phyloP scores from a whole-genome alignment of 768 basidiomycete genomes.

The Hortiboletus campestris region DNA sequence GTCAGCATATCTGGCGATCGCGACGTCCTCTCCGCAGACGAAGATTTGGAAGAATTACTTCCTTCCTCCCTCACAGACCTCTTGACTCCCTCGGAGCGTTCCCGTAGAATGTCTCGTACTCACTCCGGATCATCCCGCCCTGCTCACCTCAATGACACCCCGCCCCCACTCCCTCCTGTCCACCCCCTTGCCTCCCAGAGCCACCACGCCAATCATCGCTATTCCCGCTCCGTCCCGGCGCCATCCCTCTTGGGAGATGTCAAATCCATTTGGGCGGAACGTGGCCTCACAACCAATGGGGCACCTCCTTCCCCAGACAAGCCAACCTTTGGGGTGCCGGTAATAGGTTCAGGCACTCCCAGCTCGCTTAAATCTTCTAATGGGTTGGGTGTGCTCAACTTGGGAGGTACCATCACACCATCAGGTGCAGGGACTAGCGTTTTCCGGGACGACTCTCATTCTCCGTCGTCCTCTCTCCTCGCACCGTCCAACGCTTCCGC shows the following conservation, averaged over 20 bases:
- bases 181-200: slow-evolving; percentile 5
- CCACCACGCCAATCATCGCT: slow-evolving; percentile 51
- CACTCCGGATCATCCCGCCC: slow-evolving; percentile 43
- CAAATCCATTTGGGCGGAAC: slow-evolving; percentile 79
- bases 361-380: slow-evolving; percentile 51
- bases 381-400: slow-evolving; percentile 31
- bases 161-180: slow-evolving; percentile 18
- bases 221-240: slow-evolving; percentile 81
- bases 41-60: slow-evolving; percentile 84
- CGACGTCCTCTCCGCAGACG: slow-evolving; percentile 46
- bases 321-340: slow-evolving; percentile 20
- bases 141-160: slow-evolving; percentile 19
- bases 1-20: slow-evolving; percentile 39
- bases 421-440: slow-evolving; percentile 19
- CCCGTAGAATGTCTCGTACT: slow-evolving; percentile 77
- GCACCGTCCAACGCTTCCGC: slow-evolving; percentile 78
- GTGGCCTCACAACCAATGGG: slow-evolving; percentile 31
- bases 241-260: slow-evolving; percentile 73
- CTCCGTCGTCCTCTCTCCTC: slow-evolving; percentile 36
- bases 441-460: slow-evolving; percentile 36
- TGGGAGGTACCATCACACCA: slow-evolving; percentile 9
- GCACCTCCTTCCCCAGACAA: slow-evolving; percentile 39
- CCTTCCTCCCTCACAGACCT: slow-evolving; percentile 88
- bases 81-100: slow-evolving; percentile 84
- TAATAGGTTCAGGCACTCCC: slow-evolving; percentile 43